A percentile compares a stretch with the other conserved stretches of the same genome.
phyloP scores from a whole-genome alignment of 2,329 filamentous ascomycete genomes.

The Fusarium sororula region DNA sequence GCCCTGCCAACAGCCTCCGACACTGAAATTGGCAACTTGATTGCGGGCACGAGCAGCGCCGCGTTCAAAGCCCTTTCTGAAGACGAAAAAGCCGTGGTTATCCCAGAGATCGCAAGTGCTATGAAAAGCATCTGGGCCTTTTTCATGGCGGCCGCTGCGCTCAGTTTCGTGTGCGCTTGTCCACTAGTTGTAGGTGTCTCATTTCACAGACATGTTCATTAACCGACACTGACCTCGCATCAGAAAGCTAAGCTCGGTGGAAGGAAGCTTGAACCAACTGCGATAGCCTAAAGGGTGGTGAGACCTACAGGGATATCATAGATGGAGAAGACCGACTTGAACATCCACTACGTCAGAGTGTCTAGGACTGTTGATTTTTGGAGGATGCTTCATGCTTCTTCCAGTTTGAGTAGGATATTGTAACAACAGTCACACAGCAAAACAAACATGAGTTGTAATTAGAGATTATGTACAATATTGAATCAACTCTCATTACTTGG shows the following conservation, averaged over 20 bases:
- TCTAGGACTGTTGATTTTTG: not conserved
- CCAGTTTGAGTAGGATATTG: not conserved
- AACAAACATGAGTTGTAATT: not conserved
- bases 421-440: not conserved
- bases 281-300: not conserved
- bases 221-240: rapidly evolving
- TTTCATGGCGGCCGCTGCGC: not conserved
- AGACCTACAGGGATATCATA: not conserved
- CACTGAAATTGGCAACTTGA: not conserved
- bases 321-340: not conserved
- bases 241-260: not conserved
- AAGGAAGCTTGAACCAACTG: not conserved
- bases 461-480: not conserved
- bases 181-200: not conserved
- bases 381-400: not conserved
- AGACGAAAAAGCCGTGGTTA: not conserved
- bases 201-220: too few species aligned
- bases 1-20: not conserved
- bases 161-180: not conserved
- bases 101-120: not conserved
- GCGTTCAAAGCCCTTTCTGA: not conserved
- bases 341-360: not conserved
- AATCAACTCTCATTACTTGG: not conserved
- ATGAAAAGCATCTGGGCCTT: not conserved
- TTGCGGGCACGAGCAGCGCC: not conserved